A percentile compares a stretch with the other conserved stretches of the same genome.
Evolutionary conservation across 306 rosid genomes (phyloP).

Genomic region (Vigna radiata): DNA sequence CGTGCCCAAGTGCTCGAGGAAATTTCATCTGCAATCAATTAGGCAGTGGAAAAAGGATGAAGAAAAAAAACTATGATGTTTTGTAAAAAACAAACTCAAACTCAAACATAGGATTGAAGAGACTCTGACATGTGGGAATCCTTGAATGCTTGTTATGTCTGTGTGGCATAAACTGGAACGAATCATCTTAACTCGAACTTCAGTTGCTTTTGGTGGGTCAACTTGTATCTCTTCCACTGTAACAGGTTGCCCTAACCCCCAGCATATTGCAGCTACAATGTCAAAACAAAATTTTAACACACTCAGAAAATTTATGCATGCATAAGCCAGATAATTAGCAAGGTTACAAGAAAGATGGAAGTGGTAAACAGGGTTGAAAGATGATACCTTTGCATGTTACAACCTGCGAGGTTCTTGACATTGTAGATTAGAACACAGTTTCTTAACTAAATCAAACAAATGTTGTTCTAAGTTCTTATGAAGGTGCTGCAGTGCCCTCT

Average conservation of each 20-base stretch:
- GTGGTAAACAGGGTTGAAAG: neutral
- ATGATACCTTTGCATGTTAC: conserved; percentile 49
- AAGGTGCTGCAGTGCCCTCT: neutral
- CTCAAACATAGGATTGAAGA: neutral
- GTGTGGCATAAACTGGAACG: conserved; percentile 69
- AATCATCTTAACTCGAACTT: conserved; percentile 66
- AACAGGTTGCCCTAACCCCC: conserved; percentile 51
- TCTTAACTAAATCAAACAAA: neutral
- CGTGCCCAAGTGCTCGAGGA: conserved; percentile 67
- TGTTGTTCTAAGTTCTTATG: neutral
- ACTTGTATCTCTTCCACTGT: conserved; percentile 65
- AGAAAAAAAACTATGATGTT: neutral
- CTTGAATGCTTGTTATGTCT: conserved; percentile 49
- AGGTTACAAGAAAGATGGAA: neutral
- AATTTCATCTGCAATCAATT: conserved; percentile 43
- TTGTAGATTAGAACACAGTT: neutral
- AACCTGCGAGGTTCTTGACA: conserved; percentile 23
- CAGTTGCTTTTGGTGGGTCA: conserved; percentile 57
- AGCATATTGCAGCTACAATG: conserved; percentile 59
- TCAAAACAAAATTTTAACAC: neutral
- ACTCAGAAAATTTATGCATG: neutral
- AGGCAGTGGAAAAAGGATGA: neutral
- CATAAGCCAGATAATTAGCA: neutral
- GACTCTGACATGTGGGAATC: conserved; percentile 44
- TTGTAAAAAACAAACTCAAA: neutral